Evolutionary conservation across 306 rosid genomes (phyloP).

Genomic region (Cajanus cajan): DNA sequence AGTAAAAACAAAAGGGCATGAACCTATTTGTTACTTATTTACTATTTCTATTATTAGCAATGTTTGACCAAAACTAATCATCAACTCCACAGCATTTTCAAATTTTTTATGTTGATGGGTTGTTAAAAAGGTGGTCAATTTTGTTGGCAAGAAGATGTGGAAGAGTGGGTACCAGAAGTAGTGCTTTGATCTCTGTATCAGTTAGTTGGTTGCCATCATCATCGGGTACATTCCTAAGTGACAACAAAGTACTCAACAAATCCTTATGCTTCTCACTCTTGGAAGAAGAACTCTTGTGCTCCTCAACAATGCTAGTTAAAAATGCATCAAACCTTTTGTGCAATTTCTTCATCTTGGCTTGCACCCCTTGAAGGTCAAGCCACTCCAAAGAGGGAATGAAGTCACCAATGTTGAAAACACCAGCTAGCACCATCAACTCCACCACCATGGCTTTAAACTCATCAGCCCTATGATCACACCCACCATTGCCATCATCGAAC

Average conservation of each 20-base stretch:
- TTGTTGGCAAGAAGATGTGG: too few species aligned
- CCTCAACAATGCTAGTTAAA: conserved; percentile 53
- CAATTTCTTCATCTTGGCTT: conserved; percentile 68
- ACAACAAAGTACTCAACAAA: conserved; percentile 62
- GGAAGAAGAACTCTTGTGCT: conserved; percentile 35
- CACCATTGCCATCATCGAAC: conserved; percentile 53
- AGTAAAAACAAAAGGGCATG: too few species aligned
- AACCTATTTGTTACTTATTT: too few species aligned
- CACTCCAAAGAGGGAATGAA: conserved; percentile 70
- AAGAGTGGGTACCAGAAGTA: conserved; percentile 60
- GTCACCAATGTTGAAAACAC: conserved; percentile 76
- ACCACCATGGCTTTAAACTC: conserved; percentile 75
- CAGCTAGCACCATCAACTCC: conserved; percentile 72
- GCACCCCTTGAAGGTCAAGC: conserved; percentile 76
- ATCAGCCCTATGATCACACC: conserved; percentile 55
- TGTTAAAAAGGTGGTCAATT: too few species aligned
- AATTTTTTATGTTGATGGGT: too few species aligned
- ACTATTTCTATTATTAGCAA: too few species aligned
- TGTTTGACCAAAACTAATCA: too few species aligned
- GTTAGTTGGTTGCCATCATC: conserved; percentile 55
- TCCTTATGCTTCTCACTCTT: conserved; percentile 41
- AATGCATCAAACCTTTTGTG: conserved; percentile 76
- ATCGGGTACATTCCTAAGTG: conserved; percentile 33
- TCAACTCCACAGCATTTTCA: too few species aligned
- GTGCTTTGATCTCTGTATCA: conserved; percentile 67